phyloP scores from a whole-genome alignment of 2,329 filamentous ascomycete genomes.

The Cladosporium sp. region DNA sequence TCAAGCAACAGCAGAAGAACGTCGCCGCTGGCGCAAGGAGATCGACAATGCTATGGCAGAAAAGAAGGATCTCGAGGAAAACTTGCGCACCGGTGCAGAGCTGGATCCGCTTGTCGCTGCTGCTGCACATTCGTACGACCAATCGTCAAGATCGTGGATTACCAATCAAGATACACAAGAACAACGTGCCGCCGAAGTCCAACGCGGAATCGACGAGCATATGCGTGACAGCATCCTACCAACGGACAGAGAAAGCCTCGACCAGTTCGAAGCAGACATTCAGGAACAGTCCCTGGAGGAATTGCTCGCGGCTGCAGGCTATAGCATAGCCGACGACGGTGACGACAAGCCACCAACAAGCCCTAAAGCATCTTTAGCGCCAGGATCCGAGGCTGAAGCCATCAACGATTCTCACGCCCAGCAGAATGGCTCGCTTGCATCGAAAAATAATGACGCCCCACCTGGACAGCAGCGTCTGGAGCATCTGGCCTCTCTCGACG shows the following conservation, averaged over 20 bases:
- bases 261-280: constrained; percentile 29
- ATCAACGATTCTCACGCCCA: neutral
- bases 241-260: constrained; percentile 28
- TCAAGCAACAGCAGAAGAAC: constrained; percentile 57
- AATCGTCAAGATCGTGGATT: neutral
- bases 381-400: neutral
- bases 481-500: constrained; percentile 51
- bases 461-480: constrained; percentile 37
- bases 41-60: constrained; percentile 29
- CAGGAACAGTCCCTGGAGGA: constrained; percentile 39
- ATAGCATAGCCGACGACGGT: constrained; percentile 23
- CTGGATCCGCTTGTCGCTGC: constrained; percentile 22
- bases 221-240: constrained; percentile 19
- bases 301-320: constrained; percentile 40
- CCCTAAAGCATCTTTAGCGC: constrained; percentile 12
- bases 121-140: constrained; percentile 1
- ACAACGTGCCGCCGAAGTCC: constrained; percentile 29
- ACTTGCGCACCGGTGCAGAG: constrained; percentile 23
- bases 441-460: neutral
- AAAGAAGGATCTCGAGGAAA: constrained; percentile 27
- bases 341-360: neutral
- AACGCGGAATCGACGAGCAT: constrained; percentile 23
- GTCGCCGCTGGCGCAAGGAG: constrained; percentile 52
- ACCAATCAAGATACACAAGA: constrained; percentile 8
- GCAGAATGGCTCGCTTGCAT: neutral